Evolutionary conservation across 164 flowering plant genomes (phyloP).

Genomic region (Pachysandra terminalis): DNA sequence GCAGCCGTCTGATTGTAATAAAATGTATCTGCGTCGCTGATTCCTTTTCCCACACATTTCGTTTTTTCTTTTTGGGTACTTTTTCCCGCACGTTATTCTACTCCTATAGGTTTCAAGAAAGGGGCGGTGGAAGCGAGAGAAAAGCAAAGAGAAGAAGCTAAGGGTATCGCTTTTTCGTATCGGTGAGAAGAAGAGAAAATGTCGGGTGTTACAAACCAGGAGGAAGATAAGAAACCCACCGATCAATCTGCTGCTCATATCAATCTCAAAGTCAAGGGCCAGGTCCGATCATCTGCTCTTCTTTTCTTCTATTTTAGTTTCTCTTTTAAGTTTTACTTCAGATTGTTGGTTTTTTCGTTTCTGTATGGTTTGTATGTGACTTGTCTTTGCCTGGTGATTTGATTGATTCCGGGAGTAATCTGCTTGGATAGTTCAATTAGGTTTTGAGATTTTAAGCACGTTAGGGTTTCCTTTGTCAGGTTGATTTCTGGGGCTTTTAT

Average conservation of each 20-base stretch:
- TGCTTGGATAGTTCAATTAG: background rate
- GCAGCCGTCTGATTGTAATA: too few relatives aligned
- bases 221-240: conserved; percentile 54
- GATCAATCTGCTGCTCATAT: conserved; percentile 44
- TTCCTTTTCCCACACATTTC: too few relatives aligned
- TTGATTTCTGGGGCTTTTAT: background rate
- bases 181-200: conserved; percentile 4
- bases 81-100: too few relatives aligned
- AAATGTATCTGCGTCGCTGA: too few relatives aligned
- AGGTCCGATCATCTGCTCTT: conserved; percentile 29
- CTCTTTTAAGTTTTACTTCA: background rate
- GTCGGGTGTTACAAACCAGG: conserved; percentile 27
- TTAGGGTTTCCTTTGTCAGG: background rate
- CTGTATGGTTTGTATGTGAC: background rate
- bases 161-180: background rate
- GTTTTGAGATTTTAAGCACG: background rate
- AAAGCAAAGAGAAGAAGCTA: background rate
- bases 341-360: background rate
- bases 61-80: too few relatives aligned
- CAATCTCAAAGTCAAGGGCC: conserved; percentile 59
- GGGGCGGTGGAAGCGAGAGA: conserved; percentile 5
- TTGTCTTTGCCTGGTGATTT: background rate
- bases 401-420: too few relatives aligned
- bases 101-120: too few relatives aligned
- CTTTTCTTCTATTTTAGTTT: background rate